Percentiles rank a stretch among this genome's conserved stretches.
These are phyloP conservation scores for Solanum pinnatisectum DNA, from an alignment of 257 asterid genomes.

Conservation along the genomic window DNA sequence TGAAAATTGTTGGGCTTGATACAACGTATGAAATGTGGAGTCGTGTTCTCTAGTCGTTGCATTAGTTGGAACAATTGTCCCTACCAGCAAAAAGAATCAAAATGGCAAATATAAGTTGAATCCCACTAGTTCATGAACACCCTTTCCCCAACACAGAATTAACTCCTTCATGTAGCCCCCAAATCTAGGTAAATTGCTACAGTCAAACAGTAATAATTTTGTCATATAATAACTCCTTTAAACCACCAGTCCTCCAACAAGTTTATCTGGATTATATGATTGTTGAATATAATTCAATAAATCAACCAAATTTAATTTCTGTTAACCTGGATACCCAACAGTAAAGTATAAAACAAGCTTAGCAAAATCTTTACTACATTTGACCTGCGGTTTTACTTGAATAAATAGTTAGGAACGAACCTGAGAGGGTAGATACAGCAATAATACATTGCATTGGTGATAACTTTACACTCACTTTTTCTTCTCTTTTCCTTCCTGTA, in stretches of 20 bases:
- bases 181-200: neutral
- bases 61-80: slow-evolving; percentile 83
- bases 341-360: neutral
- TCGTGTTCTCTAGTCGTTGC: slow-evolving; percentile 90
- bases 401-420: neutral
- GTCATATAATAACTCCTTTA: neutral
- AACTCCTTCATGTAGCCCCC: neutral
- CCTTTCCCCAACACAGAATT: neutral
- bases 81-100: slow-evolving; percentile 26
- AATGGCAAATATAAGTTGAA: neutral
- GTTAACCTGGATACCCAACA: neutral
- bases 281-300: neutral
- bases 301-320: neutral
- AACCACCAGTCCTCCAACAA: neutral
- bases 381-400: neutral
- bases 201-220: neutral
- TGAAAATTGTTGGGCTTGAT: slow-evolving; percentile 85
- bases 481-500: neutral
- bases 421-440: neutral
- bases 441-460: neutral
- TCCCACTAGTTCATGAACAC: neutral
- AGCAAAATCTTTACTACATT: neutral
- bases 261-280: neutral
- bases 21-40: slow-evolving; percentile 97
- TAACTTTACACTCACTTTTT: neutral